Evolutionary conservation across 75 land plant species (phyloP), one percentile per base, ranked within the genome.

Genomic region (Selaginella moellendorffii): DNA sequence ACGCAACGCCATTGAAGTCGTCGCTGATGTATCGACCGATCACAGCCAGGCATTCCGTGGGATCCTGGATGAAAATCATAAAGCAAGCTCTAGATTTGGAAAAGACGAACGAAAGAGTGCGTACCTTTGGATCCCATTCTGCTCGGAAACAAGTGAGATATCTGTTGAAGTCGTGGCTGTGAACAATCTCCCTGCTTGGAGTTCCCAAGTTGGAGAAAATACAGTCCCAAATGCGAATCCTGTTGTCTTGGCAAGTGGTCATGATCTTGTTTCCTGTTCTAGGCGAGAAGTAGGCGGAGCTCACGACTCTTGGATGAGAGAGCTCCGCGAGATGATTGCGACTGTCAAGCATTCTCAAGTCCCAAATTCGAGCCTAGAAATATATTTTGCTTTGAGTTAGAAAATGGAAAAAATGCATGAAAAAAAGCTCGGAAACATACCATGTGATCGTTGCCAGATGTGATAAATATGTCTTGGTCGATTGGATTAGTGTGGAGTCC

Each of bases 121-220:
- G 23, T 2, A 90, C 97, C 91, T 93, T 93, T 58, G 98, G 96
- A 74, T 93, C 98, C 98, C 98, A 93, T 65, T 93, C 98, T 28
- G 96, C 96, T 58, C 77, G 68, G 67, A 93, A 93, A 69, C 85
- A 79, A 30, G 96, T 89, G 53, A 93, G 68, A 64, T 93, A 88
- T 1, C 98, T 73, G 66, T 93, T 93, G 31, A 93, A 93, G 71
- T 93, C 96, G 71, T 93, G 98, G 67, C 96, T 93, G 42, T 93
- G 98, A 0, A 93, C 96, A 67, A 93, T 89, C 60, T 88, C 98
- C 62, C 96, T 68, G 68, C 96, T 89, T 54, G 96, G 96, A 1
- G 31, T 58, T 1, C 76, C 79, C 65, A 93, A 52, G 71, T 89
- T 71, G 9, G 83, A 84, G 73, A 78, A 93, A 30, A 93, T 80